Percentiles rank a stretch among this genome's conserved stretches.
Conservation (phyloP, 2,329 filamentous ascomycete genomes). For the Xylaria sp. region DNA sequence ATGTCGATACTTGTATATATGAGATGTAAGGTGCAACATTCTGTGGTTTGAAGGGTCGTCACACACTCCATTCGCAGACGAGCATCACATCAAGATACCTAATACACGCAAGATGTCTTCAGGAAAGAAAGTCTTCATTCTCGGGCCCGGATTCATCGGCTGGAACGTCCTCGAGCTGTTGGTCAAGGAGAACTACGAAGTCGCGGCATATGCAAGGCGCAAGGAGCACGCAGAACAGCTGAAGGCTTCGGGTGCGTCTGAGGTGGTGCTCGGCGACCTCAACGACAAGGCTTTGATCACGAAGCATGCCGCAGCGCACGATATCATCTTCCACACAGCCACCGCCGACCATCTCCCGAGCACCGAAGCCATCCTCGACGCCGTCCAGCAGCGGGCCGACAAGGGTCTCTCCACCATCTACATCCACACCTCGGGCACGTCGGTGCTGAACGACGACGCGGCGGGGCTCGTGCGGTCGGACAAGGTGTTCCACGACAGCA, state of each 20-base stretch:
- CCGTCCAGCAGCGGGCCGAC: slow-evolving; percentile 43
- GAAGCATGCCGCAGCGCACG: slow-evolving; percentile 40
- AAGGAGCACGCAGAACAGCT: slow-evolving; percentile 41
- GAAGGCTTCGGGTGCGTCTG: slow-evolving; percentile 38
- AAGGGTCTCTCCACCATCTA: slow-evolving; percentile 45
- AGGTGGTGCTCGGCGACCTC: slow-evolving; percentile 45
- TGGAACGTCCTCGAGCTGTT: slow-evolving; percentile 50
- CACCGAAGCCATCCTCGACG: slow-evolving; percentile 48
- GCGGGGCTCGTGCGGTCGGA: slow-evolving; percentile 39
- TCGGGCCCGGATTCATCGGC: slow-evolving; percentile 52
- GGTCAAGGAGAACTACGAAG: slow-evolving; percentile 43
- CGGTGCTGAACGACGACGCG: slow-evolving; percentile 43
- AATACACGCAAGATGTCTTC: slow-evolving; percentile 28
- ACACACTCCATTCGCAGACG: no score
- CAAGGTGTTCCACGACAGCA: slow-evolving; percentile 47
- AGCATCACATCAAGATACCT: no score
- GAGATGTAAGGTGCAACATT: no score
- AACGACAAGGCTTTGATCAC: slow-evolving; percentile 44
- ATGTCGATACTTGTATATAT: no score
- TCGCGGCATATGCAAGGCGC: slow-evolving; percentile 47
- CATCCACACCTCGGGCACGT: slow-evolving; percentile 52
- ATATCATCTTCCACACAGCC: slow-evolving; percentile 52
- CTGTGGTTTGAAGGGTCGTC: no score
- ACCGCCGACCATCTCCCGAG: slow-evolving; percentile 51
- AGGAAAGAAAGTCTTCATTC: slow-evolving; percentile 42